Base-by-base conservation (phyloP, 2,329 filamentous ascomycete species). In the Colletotrichum higginsianum region DNA sequence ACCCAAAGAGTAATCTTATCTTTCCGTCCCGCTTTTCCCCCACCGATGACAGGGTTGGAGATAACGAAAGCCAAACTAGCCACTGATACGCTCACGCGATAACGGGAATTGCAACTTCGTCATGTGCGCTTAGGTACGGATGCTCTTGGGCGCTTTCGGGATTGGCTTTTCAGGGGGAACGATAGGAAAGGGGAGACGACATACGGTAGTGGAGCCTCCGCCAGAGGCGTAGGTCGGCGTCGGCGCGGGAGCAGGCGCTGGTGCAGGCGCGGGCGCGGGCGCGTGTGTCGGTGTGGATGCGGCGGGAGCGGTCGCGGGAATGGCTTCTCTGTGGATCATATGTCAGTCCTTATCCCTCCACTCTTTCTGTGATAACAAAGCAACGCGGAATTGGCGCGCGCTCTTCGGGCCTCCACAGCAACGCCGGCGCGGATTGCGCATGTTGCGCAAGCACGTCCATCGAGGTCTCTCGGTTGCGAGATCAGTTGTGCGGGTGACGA, bases 241-340 rank as follows among this genome's bases (percentile, higher is more conserved):
- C 49, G 67, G 67, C 63, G 56, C 63, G 23, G 67, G 67, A n/a
- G 67, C 67, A 18, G 67, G 53, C 21, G 47, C 61, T 26, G 61
- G 49, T 15, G 21, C 35, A 46, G 42, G 65, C 38, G 58, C 50
- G 12, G 66, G 38, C 21, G 44, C 53, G 26, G 63, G 63, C 21
- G 46, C 57, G 30, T 40, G 64, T 56, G 56, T 64, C 56, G 64
- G 67, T 49, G 64, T 64, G 35, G 67, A 60, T 42, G 57, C 50
- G 30, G 64, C 65, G 57, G 67, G 53, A 52, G 63, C 64, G 23
- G 67, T 30, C 23, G 65, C 68, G 40, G 64, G 68, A 52, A 66
- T 68, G 65, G 65, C 68, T 62, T 63, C 61, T 53, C 68, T 71
- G 64, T 67, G 65, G 58, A 62, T 62, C 65, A 56, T 44, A 38